Percentiles rank a stretch among this genome's conserved stretches.
Conservation (phyloP, 768 basidiomycete genomes). For the Tricholoma bakamatsutake region DNA sequence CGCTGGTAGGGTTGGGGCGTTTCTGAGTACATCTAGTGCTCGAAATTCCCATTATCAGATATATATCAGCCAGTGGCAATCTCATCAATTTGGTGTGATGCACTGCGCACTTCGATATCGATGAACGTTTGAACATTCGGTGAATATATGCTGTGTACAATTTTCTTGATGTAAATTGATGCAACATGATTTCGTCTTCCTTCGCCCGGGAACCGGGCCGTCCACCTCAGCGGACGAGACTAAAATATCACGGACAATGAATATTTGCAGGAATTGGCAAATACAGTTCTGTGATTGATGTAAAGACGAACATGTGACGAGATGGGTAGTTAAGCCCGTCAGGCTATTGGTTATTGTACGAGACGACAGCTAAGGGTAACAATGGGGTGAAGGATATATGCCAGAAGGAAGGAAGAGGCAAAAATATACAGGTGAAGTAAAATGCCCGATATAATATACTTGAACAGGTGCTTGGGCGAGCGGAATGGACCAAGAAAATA, state of each 20-base stretch:
- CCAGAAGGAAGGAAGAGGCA: conserved; percentile 25
- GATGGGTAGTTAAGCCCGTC: conserved; percentile 15
- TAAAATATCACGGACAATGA: neutral
- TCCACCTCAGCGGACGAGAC: no score
- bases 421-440: conserved; percentile 34
- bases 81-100: no score
- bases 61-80: no score
- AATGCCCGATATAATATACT: conserved; percentile 20
- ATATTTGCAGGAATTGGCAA: neutral
- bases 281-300: conserved; percentile 10
- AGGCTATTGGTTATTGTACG: conserved; percentile 12
- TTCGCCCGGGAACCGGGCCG: no score
- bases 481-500: conserved; percentile 27
- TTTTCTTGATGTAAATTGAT: no score
- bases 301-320: conserved; percentile 11
- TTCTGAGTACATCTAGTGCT: no score
- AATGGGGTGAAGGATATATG: conserved; percentile 16
- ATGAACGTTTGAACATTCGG: no score
- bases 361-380: conserved; percentile 18
- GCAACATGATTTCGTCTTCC: no score
- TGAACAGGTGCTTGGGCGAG: conserved; percentile 9
- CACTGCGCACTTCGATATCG: no score
- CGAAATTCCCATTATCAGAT: no score
- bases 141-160: no score
- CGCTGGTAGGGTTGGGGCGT: no score